Evolutionary conservation across 1,139 yeast genomes (phyloP).

Genomic region (Geotrichum europaeum): DNA sequence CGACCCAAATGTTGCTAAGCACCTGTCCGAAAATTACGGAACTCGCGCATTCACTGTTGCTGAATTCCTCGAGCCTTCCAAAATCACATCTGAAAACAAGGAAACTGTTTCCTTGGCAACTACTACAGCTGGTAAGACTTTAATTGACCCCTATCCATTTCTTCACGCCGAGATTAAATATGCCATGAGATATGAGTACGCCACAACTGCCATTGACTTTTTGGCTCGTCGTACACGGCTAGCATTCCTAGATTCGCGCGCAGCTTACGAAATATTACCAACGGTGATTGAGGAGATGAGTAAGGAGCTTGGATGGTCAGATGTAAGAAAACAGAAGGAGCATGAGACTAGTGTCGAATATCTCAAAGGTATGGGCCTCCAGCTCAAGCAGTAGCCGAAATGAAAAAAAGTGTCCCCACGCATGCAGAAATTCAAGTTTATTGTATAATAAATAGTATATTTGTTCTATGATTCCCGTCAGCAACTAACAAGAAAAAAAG

Average conservation of each 20-base stretch:
- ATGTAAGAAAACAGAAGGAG: slow-evolving; percentile 52
- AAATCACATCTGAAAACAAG: background rate
- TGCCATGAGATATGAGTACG: slow-evolving; percentile 75
- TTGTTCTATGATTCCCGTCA: background rate
- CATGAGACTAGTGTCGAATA: slow-evolving; percentile 34
- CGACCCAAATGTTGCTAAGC: slow-evolving; percentile 72
- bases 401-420: too few relatives aligned
- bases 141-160: slow-evolving; percentile 70
- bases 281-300: slow-evolving; percentile 85
- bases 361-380: slow-evolving; percentile 39
- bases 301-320: slow-evolving; percentile 69
- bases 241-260: slow-evolving; percentile 84
- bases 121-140: slow-evolving; percentile 33
- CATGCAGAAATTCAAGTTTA: background rate
- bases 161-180: slow-evolving; percentile 87
- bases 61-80: slow-evolving; percentile 41
- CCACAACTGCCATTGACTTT: slow-evolving; percentile 84
- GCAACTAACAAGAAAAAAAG: background rate
- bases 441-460: background rate
- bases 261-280: slow-evolving; percentile 75
- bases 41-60: slow-evolving; percentile 69
- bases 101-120: slow-evolving; percentile 35
- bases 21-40: slow-evolving; percentile 83
- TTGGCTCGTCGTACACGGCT: slow-evolving; percentile 89
- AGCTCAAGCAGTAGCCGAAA: background rate